These are phyloP conservation scores for Ganoderma lucidum DNA, from an alignment of 1,284 basidiomycete genomes.

Conservation along the genomic window DNA sequence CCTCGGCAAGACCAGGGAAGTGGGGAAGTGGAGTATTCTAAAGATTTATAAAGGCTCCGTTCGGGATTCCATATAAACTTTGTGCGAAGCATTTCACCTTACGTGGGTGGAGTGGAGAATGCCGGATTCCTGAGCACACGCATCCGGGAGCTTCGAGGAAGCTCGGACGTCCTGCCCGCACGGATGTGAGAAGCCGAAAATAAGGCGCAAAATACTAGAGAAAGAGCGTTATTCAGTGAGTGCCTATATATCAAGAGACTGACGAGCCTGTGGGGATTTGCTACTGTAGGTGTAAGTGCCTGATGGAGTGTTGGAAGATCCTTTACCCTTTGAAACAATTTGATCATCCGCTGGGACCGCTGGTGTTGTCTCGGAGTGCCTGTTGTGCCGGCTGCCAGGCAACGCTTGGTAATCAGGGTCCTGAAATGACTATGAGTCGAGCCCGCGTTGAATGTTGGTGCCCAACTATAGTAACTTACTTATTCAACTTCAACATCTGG, in stretches of 20 bases:
- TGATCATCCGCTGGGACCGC: no score
- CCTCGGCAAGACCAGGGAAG: neutral
- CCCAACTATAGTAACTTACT: no score
- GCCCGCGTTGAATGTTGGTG: no score
- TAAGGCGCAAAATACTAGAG: neutral
- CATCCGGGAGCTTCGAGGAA: neutral
- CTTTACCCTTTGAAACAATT: no score
- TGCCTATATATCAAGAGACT: neutral
- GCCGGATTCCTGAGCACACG: neutral
- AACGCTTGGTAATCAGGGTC: no score
- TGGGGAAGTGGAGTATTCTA: neutral
- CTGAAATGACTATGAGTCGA: no score
- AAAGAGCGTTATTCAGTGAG: slow-evolving; percentile 42
- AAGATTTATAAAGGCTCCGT: neutral
- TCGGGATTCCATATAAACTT: neutral
- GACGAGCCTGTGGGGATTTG: neutral
- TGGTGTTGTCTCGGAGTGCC: no score
- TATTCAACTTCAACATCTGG: no score
- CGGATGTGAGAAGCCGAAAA: neutral
- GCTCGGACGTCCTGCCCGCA: neutral
- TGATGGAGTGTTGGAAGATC: no score
- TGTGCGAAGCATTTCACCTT: slow-evolving; percentile 5
- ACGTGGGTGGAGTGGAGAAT: neutral
- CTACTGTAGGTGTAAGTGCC: no score
- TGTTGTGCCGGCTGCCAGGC: no score